These are phyloP conservation scores for Hygrophorus russula DNA, from an alignment of 768 basidiomycete genomes.

Conservation along the genomic window DNA sequence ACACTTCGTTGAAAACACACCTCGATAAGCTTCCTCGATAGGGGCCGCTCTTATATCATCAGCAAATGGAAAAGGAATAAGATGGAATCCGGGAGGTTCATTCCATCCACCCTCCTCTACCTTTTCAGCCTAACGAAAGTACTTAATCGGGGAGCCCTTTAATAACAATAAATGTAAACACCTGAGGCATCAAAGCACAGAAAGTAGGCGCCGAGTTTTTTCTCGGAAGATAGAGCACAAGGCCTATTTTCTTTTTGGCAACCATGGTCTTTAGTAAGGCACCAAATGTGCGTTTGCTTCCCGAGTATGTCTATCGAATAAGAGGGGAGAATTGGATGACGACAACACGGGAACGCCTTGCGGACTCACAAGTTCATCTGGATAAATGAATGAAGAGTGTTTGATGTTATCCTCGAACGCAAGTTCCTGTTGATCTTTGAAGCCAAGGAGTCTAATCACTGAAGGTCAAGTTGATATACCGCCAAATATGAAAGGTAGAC, in stretches of 20 bases:
- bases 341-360: neutral
- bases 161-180: constrained; percentile 14
- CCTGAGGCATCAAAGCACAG: constrained; percentile 83
- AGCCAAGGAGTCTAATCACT: constrained; percentile 90
- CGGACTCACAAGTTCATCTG: constrained; percentile 68
- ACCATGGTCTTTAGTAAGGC: constrained; percentile 78
- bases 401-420: constrained; percentile 85
- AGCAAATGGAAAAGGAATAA: constrained; percentile 87
- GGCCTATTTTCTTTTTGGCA: constrained; percentile 69
- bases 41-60: constrained; percentile 86
- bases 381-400: constrained; percentile 86
- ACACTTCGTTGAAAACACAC: constrained; percentile 22
- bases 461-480: neutral
- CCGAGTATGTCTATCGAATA: constrained; percentile 55
- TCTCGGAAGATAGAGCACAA: constrained; percentile 62
- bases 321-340: constrained; percentile 6
- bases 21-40: constrained; percentile 51
- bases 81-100: constrained; percentile 84
- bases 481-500: neutral
- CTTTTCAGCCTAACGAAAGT: constrained; percentile 48
- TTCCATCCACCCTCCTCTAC: constrained; percentile 61
- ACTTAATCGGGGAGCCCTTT: neutral
- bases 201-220: constrained; percentile 69
- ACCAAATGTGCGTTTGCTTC: constrained; percentile 86
- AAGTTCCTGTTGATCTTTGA: constrained; percentile 64